phyloP scores from a whole-genome alignment of 257 asterid genomes.

The Solanum pinnatisectum region DNA sequence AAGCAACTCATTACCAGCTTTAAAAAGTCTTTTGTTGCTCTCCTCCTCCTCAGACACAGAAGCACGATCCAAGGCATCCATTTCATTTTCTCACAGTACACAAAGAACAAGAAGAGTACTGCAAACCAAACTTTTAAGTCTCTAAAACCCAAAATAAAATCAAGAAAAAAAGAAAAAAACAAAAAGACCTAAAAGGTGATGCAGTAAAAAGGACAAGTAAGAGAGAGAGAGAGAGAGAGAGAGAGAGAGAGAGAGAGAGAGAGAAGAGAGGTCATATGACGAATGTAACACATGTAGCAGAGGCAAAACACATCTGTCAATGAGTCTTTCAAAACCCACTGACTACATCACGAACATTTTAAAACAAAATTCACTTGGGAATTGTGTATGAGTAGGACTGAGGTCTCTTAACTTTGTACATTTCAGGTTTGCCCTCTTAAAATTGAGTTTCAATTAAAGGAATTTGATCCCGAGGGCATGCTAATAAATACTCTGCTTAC shows the following conservation, averaged over 20 bases:
- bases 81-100: background rate
- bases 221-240: background rate
- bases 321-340: background rate
- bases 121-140: background rate
- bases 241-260: background rate
- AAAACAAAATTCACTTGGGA: background rate
- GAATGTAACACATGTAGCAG: background rate
- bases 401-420: background rate
- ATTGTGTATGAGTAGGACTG: background rate
- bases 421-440: background rate
- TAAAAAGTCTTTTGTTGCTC: background rate
- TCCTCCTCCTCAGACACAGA: background rate
- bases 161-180: background rate
- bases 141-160: background rate
- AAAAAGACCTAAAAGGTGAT: background rate
- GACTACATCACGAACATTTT: too few species aligned
- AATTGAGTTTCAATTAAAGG: background rate
- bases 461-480: background rate
- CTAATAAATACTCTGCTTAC: background rate
- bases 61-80: background rate
- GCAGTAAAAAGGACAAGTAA: background rate
- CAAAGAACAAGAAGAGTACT: background rate
- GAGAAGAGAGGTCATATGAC: background rate
- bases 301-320: background rate
- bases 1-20: conserved; percentile 1